phyloP scores from a whole-genome alignment of 2,329 filamentous ascomycete genomes.

The Apiospora kogelbergensis region DNA sequence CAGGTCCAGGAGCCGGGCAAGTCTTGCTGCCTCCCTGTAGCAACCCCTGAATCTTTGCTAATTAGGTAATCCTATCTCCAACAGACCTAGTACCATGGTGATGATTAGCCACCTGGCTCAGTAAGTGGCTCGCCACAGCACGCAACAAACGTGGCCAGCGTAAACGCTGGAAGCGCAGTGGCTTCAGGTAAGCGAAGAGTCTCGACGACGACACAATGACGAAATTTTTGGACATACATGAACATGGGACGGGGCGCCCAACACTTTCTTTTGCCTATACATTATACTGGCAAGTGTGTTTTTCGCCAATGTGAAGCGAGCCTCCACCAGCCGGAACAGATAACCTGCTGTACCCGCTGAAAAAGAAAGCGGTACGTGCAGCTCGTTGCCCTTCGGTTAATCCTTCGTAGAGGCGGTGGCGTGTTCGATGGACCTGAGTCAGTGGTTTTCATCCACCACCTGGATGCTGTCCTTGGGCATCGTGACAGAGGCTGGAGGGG shows the following conservation, averaged over 20 bases:
- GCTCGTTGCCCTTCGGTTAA: not conserved
- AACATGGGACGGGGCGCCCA: not conserved
- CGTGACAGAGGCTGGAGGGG: conserved; percentile 3
- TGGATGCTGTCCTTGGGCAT: not conserved
- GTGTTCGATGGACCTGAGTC: not conserved
- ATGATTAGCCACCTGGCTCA: not conserved
- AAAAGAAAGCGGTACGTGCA: not conserved
- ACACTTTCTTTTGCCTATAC: not conserved
- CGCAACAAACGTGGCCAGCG: not conserved
- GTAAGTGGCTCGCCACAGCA: not conserved
- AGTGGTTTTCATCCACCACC: not conserved
- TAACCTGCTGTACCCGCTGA: conserved; percentile 1
- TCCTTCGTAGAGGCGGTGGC: not conserved
- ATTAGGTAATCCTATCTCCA: not conserved
- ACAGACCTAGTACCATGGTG: not conserved
- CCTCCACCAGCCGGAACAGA: not conserved
- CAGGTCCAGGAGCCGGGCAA: not conserved
- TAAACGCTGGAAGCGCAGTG: not conserved
- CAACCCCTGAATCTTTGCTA: not conserved
- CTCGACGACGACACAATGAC: not conserved
- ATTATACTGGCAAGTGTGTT: not conserved
- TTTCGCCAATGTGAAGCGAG: not conserved
- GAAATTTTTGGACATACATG: not conserved
- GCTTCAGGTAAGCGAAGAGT: not conserved
- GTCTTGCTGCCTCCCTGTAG: not conserved